These are phyloP conservation scores for Diplotaxis tenuifolia DNA, from an alignment of 345 rosid genomes.

Conservation along the genomic window DNA sequence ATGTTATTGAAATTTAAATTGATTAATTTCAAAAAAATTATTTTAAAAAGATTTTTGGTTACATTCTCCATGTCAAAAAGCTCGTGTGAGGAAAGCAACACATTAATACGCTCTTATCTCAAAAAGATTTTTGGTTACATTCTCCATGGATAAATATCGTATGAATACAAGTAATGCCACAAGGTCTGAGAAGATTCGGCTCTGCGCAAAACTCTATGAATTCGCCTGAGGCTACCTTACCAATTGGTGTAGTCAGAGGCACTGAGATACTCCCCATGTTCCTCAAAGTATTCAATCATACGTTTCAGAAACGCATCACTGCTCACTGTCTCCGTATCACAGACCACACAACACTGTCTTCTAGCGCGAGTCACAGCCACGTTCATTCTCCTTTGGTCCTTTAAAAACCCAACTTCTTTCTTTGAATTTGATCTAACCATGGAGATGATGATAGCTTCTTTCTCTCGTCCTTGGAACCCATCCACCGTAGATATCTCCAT, in stretches of 20 bases:
- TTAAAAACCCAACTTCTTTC: conserved; percentile 88
- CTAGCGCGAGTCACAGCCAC: conserved; percentile 92
- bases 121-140: too few species aligned
- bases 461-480: conserved; percentile 97
- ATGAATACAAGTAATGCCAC: background rate
- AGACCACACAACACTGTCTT: conserved; percentile 86
- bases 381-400: conserved; percentile 85
- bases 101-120: too few species aligned
- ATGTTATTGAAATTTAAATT: too few species aligned
- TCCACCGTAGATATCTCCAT: conserved; percentile 93
- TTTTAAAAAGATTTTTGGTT: too few species aligned
- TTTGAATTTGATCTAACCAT: conserved; percentile 94
- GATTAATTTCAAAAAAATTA: too few species aligned
- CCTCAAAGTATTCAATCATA: conserved; percentile 80
- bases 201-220: background rate
- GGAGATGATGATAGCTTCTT: conserved; percentile 91
- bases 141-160: background rate
- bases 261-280: conserved; percentile 86
- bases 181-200: background rate
- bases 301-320: conserved; percentile 28
- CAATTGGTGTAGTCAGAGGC: conserved; percentile 47
- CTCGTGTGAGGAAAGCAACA: too few species aligned
- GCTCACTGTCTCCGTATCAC: conserved; percentile 76
- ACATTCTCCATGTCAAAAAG: too few species aligned
- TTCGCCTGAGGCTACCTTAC: background rate